A percentile compares a stretch with the other conserved stretches of the same genome.
Conservation (phyloP, 2,329 filamentous ascomycete species). For the Pyricularia grisea region DNA sequence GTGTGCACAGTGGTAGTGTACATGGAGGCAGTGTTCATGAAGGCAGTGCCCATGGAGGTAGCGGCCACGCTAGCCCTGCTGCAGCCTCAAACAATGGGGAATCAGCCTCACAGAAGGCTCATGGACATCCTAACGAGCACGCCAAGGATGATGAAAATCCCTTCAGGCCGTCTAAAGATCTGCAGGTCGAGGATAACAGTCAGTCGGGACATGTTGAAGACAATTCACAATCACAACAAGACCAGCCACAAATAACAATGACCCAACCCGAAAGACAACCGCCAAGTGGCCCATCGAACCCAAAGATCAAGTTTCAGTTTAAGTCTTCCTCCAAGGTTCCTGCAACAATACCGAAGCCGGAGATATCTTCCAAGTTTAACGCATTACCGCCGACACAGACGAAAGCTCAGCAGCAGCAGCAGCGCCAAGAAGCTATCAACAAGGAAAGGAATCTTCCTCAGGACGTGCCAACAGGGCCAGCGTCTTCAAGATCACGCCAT, state of each 20-base stretch:
- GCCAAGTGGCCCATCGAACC: conserved; percentile 43
- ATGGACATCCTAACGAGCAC: conserved; percentile 16
- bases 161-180: conserved; percentile 54
- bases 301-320: conserved; percentile 89
- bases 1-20: neutral
- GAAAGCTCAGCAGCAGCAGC: conserved; percentile 9
- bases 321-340: conserved; percentile 60
- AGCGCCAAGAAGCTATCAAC: conserved; percentile 12
- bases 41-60: conserved; percentile 27
- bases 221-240: conserved; percentile 15
- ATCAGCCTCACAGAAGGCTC: neutral
- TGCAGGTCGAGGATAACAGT: conserved; percentile 53
- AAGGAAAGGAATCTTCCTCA: conserved; percentile 34
- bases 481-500: conserved; percentile 31
- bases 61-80: conserved; percentile 11
- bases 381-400: conserved; percentile 35
- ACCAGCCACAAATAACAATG: conserved; percentile 36
- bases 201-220: conserved; percentile 31
- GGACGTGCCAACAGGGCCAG: conserved; percentile 43
- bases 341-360: conserved; percentile 49
- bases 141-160: conserved; percentile 44
- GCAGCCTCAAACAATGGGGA: conserved; percentile 6
- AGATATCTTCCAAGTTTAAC: conserved; percentile 62
- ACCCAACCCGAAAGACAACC: conserved; percentile 41
- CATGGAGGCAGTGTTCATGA: conserved; percentile 24